Percentiles rank a stretch among this genome's conserved stretches.
Conservation (phyloP, 2,329 filamentous ascomycete species). For the Cercospora sp. region DNA sequence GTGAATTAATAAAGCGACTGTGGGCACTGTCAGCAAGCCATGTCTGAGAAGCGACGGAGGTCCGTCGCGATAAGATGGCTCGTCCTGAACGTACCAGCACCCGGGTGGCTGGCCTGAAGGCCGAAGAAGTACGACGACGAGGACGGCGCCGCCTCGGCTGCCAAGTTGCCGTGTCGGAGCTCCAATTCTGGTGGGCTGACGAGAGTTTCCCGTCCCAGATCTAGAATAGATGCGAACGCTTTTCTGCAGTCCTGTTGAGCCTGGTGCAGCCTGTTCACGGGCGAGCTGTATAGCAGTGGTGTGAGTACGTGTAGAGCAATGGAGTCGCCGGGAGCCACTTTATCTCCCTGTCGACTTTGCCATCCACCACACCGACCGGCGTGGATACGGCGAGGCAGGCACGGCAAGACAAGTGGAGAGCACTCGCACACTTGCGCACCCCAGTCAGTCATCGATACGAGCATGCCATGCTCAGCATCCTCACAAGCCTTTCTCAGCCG, state of each 20-base stretch:
- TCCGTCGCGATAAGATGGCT: not conserved
- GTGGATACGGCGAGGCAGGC: not conserved
- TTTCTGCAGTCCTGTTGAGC: not conserved
- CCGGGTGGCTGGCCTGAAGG: not conserved
- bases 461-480: not conserved
- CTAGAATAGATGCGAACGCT: not conserved
- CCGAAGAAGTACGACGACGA: not conserved
- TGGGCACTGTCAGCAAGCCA: constrained; percentile 10
- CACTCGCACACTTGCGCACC: not conserved
- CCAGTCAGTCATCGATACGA: constrained; percentile 15
- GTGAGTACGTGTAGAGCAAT: not conserved
- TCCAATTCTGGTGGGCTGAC: not conserved
- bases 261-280: not conserved
- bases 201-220: not conserved
- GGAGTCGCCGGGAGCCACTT: not conserved
- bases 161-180: not conserved
- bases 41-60: not conserved
- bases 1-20: not conserved
- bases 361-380: not conserved
- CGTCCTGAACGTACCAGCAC: not conserved
- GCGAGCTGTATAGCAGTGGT: not conserved
- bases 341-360: not conserved
- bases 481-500: constrained; percentile 2
- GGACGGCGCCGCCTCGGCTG: not conserved
- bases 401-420: constrained; percentile 13